Conservation (phyloP, 1,139 yeast genomes). For the Spencermartinsiella ligniputridi region DNA sequence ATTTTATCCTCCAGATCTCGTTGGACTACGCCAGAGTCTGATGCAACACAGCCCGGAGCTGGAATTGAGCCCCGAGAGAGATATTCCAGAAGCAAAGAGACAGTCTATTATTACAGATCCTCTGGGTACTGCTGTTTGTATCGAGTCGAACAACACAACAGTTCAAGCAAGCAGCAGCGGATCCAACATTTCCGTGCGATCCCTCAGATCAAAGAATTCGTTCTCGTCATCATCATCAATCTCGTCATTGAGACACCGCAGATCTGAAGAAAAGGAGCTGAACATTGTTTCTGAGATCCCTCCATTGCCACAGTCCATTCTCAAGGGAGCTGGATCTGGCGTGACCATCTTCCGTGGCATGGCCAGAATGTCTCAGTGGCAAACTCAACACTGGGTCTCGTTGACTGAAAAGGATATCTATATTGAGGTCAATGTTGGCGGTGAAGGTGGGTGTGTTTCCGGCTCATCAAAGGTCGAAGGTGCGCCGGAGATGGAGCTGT, state of each 20-base stretch:
- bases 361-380: conserved; percentile 22
- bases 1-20: not conserved
- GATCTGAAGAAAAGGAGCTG: not conserved
- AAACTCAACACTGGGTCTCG: conserved; percentile 19
- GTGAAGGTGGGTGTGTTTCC: conserved; percentile 22
- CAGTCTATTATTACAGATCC: conserved; percentile 3
- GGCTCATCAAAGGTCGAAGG: conserved; percentile 12
- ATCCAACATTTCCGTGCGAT: conserved; percentile 4
- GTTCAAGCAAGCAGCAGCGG: conserved; percentile 9
- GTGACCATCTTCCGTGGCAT: conserved; percentile 17
- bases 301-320: not conserved
- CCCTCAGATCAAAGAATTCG: not conserved
- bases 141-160: conserved; percentile 17
- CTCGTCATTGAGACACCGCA: not conserved
- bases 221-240: not conserved
- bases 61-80: not conserved
- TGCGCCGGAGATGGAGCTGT: conserved; percentile 12
- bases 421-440: conserved; percentile 21
- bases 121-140: conserved; percentile 15
- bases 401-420: conserved; percentile 14
- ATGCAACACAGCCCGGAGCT: not conserved
- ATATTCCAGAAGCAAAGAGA: not conserved
- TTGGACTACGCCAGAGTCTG: not conserved
- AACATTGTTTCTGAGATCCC: not conserved
- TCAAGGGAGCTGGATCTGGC: not conserved